phyloP scores from a whole-genome alignment of 176 grass and related monocot genomes.

The Leersia perrieri region DNA sequence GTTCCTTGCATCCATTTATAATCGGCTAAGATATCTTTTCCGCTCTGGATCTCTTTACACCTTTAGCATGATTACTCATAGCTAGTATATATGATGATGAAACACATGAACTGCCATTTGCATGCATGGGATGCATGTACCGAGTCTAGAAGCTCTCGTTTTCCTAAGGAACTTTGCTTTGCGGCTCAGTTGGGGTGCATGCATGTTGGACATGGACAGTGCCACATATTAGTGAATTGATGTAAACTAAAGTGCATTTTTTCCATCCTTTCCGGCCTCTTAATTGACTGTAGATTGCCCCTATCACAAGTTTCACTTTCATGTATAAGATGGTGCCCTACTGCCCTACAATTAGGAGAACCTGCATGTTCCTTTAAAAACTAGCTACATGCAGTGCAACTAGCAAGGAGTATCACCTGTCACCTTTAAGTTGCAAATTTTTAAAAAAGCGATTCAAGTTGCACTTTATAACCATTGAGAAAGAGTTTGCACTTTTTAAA shows the following conservation, averaged over 20 bases:
- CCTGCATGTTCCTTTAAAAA: neutral
- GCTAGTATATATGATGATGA: neutral
- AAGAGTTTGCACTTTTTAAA: neutral
- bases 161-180: constrained; percentile 18
- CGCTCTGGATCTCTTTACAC: neutral
- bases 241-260: neutral
- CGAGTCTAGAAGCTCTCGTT: constrained; percentile 4
- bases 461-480: neutral
- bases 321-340: constrained; percentile 1
- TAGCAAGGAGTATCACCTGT: constrained; percentile 10
- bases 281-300: neutral
- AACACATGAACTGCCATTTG: neutral
- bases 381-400: neutral
- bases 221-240: neutral
- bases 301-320: constrained; percentile 9
- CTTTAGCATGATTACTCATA: constrained; percentile 36
- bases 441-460: constrained; percentile 27
- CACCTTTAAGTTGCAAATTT: constrained; percentile 6
- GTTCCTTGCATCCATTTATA: neutral
- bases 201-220: neutral
- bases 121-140: constrained; percentile 38
- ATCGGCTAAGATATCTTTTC: neutral
- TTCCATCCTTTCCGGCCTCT: constrained; percentile 2
- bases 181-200: constrained; percentile 12
- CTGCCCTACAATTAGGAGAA: neutral